Evolutionary conservation across 1,284 basidiomycete species (phyloP).

Genomic region (Phaffia rhodozyma): DNA sequence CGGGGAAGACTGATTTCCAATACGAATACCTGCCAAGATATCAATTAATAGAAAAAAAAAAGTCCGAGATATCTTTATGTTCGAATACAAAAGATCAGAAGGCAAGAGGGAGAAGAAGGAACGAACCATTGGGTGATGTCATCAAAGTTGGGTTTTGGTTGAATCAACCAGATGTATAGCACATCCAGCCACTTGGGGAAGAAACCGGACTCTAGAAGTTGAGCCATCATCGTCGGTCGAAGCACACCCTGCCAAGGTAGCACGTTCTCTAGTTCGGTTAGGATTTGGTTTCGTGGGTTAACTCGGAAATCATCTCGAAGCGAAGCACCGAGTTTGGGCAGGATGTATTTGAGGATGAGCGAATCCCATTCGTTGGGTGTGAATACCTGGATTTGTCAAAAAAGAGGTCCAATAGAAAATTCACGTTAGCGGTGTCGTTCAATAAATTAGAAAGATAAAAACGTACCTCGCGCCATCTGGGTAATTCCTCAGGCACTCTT

Average conservation of each 20-base stretch:
- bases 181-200: slow-evolving; percentile 92
- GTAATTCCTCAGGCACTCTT: slow-evolving; percentile 58
- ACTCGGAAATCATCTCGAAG: slow-evolving; percentile 72
- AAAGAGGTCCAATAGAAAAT: neutral
- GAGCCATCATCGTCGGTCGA: slow-evolving; percentile 60
- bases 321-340: slow-evolving; percentile 71
- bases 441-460: neutral
- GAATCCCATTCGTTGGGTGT: slow-evolving; percentile 74
- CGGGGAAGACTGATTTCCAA: slow-evolving; percentile 74
- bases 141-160: slow-evolving; percentile 66
- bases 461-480: slow-evolving; percentile 61
- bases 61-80: neutral
- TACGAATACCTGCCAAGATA: slow-evolving; percentile 41
- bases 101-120: neutral
- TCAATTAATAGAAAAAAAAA: neutral
- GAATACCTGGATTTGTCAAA: slow-evolving; percentile 46
- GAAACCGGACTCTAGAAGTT: slow-evolving; percentile 77
- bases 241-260: slow-evolving; percentile 65
- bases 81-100: neutral
- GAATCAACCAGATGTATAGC: slow-evolving; percentile 81
- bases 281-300: slow-evolving; percentile 78
- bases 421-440: neutral
- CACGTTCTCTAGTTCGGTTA: slow-evolving; percentile 63
- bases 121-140: slow-evolving; percentile 86
- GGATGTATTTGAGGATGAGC: slow-evolving; percentile 74